Percentiles rank a stretch among this genome's conserved stretches.
phyloP scores from a whole-genome alignment of 371 early-diverging fungal species.

The Smittium mucronatum region DNA sequence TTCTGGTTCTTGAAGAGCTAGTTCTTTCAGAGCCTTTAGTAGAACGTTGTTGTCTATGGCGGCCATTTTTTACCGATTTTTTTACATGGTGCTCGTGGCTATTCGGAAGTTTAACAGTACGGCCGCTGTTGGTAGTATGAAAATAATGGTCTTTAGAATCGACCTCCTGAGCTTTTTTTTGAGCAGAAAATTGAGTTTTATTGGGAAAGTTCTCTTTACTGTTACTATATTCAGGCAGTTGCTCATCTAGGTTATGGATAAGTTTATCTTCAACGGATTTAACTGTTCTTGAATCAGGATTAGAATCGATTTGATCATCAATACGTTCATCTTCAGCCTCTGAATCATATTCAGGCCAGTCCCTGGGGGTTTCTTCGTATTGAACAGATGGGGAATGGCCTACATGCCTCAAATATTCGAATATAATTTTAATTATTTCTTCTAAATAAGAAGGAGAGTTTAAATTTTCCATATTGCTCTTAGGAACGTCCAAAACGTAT shows the following conservation, averaged over 20 bases:
- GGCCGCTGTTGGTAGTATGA: slow-evolving; percentile 6
- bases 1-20: not conserved
- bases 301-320: not conserved
- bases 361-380: slow-evolving; percentile 36
- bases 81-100: not conserved
- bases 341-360: slow-evolving; percentile 11
- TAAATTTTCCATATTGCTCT: slow-evolving; percentile 92
- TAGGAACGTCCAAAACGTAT: slow-evolving; percentile 80
- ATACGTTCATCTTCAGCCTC: not conserved
- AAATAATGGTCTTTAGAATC: not conserved
- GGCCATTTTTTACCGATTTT: not conserved
- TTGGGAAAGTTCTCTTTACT: not conserved
- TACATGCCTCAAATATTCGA: slow-evolving; percentile 29
- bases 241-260: not conserved
- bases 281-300: not conserved
- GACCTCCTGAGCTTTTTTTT: not conserved
- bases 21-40: not conserved
- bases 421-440: slow-evolving; percentile 36
- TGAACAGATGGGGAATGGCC: slow-evolving; percentile 86
- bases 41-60: not conserved
- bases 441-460: slow-evolving; percentile 86
- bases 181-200: not conserved
- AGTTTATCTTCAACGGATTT: not conserved
- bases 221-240: not conserved
- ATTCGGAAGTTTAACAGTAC: slow-evolving; percentile 2